These are phyloP conservation scores for Pisolithus orientalis DNA, from an alignment of 768 basidiomycete genomes.

Conservation along the genomic window DNA sequence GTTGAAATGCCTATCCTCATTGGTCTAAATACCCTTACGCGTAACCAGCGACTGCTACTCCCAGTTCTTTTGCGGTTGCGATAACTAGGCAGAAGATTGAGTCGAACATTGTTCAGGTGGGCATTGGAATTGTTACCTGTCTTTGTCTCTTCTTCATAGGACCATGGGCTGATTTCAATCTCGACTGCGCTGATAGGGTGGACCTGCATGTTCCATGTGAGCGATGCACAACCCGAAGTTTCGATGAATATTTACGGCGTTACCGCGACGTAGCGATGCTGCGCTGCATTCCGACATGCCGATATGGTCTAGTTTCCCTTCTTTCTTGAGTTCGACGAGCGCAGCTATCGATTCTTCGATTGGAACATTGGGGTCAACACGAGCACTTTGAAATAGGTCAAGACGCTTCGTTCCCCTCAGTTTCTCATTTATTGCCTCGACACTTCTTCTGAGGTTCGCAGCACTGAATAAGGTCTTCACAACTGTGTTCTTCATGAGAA, in stretches of 20 bases:
- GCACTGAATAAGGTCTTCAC: slow-evolving; percentile 15
- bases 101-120: background rate
- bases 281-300: slow-evolving; percentile 48
- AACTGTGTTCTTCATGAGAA: slow-evolving; percentile 18
- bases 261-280: slow-evolving; percentile 36
- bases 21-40: slow-evolving; percentile 30
- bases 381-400: slow-evolving; percentile 54
- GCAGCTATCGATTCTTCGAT: slow-evolving; percentile 41
- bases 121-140: slow-evolving; percentile 24
- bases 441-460: slow-evolving; percentile 43
- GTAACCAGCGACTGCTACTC: slow-evolving; percentile 55
- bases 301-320: slow-evolving; percentile 39
- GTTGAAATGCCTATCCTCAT: background rate
- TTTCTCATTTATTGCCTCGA: slow-evolving; percentile 37
- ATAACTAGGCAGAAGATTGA: slow-evolving; percentile 32
- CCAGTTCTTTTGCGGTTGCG: slow-evolving; percentile 47
- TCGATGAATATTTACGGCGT: slow-evolving; percentile 18
- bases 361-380: slow-evolving; percentile 36
- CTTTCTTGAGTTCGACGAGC: slow-evolving; percentile 35
- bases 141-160: slow-evolving; percentile 47
- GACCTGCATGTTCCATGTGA: slow-evolving; percentile 27
- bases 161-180: slow-evolving; percentile 62
- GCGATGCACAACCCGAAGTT: background rate
- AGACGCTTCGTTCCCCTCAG: slow-evolving; percentile 48
- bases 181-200: slow-evolving; percentile 55